phyloP scores from a whole-genome alignment of 805 yeast species.

The Wickerhamomyces alni region DNA sequence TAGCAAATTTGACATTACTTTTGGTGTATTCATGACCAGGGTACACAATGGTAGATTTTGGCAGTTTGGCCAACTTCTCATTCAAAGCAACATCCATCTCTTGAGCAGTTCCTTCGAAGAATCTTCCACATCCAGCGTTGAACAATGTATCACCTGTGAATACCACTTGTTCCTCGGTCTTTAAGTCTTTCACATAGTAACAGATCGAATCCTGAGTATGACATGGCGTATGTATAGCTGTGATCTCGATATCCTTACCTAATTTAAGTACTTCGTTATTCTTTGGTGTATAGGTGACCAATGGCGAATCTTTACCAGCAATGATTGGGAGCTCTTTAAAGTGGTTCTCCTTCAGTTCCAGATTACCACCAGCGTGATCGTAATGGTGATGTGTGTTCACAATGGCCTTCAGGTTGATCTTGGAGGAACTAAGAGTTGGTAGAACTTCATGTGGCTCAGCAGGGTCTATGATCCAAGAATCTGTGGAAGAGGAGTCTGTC shows the following conservation, averaged over 20 bases:
- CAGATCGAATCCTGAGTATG: slow-evolving; percentile 97
- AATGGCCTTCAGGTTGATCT: slow-evolving; percentile 57
- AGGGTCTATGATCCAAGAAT: slow-evolving; percentile 87
- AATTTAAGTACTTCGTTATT: slow-evolving; percentile 56
- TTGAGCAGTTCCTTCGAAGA: slow-evolving; percentile 83
- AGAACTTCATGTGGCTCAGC: slow-evolving; percentile 76
- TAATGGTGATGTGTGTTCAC: slow-evolving; percentile 96
- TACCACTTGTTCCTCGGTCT: slow-evolving; percentile 62
- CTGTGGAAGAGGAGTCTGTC: slow-evolving; percentile 55
- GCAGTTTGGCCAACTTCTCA: slow-evolving; percentile 50
- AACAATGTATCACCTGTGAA: slow-evolving; percentile 96
- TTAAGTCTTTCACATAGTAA: slow-evolving; percentile 60
- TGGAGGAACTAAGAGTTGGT: slow-evolving; percentile 34
- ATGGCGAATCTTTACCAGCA: slow-evolving; percentile 79
- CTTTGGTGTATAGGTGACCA: slow-evolving; percentile 64
- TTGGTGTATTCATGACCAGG: slow-evolving; percentile 97
- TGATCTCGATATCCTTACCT: slow-evolving; percentile 59
- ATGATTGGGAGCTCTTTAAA: slow-evolving; percentile 54
- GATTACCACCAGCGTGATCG: slow-evolving; percentile 91
- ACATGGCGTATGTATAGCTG: slow-evolving; percentile 93
- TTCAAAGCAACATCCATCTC: slow-evolving; percentile 77
- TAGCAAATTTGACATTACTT: slow-evolving; percentile 73
- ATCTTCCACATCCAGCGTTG: slow-evolving; percentile 93
- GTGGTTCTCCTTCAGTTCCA: slow-evolving; percentile 22
- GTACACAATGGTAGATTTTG: slow-evolving; percentile 66